Evolutionary conservation across 2,329 filamentous ascomycete genomes (phyloP).

Genomic region (Dothideomycetes sp.): DNA sequence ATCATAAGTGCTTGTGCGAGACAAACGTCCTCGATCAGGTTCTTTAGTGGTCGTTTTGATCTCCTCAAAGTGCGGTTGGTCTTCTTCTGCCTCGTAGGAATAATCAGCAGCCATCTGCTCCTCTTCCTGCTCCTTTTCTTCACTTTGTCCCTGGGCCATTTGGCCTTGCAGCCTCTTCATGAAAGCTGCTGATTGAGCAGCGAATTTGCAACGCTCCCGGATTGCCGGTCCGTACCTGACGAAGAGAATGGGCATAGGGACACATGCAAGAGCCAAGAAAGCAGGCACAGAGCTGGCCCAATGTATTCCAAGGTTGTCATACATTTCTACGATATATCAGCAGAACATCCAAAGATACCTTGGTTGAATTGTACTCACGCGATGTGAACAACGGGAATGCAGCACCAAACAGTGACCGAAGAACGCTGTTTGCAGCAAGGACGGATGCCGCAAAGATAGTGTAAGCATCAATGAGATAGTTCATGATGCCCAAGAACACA

Average conservation of each 20-base stretch:
- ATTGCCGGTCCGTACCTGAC: conserved; percentile 59
- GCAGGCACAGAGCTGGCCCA: conserved; percentile 66
- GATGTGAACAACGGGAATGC: conserved; percentile 69
- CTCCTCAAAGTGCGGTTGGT: conserved; percentile 23
- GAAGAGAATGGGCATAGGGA: conserved; percentile 64
- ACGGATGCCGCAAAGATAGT: conserved; percentile 68
- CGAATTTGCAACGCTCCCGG: conserved; percentile 57
- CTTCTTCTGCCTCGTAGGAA: conserved; percentile 12
- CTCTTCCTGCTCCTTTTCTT: conserved; percentile 19
- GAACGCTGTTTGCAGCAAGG: conserved; percentile 66
- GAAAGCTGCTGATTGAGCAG: conserved; percentile 53
- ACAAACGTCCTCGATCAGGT: conserved; percentile 1
- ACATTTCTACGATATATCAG: conserved; percentile 2
- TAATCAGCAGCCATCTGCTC: conserved; percentile 17
- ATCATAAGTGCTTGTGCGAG: conserved; percentile 23
- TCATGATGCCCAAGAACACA: conserved; percentile 55
- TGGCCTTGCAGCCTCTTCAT: conserved; percentile 36
- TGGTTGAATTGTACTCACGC: conserved; percentile 40
- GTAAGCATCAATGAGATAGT: conserved; percentile 57
- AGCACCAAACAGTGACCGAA: conserved; percentile 67
- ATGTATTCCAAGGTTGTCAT: conserved; percentile 46
- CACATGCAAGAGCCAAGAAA: conserved; percentile 60
- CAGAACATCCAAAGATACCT: conserved; percentile 4
- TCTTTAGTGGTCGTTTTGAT: conserved; percentile 23
- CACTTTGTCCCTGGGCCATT: conserved; percentile 7